Evolutionary conservation across 1,284 basidiomycete genomes (phyloP), one percentile per base, ranked within the genome.

Genomic region (Ustilago tritici): DNA sequence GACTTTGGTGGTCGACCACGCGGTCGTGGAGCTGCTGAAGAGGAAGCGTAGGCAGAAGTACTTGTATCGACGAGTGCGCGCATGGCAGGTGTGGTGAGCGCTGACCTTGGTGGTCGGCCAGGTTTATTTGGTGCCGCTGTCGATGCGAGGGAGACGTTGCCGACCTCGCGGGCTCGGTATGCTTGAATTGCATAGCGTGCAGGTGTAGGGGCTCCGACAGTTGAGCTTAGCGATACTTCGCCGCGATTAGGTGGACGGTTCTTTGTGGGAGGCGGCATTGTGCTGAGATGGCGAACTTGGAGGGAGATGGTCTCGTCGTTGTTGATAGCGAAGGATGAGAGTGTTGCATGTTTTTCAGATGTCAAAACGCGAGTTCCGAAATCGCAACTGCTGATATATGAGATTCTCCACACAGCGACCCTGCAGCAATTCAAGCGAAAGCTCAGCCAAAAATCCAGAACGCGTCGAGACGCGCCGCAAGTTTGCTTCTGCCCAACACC

Each of bases 221-320:
- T 75, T 8, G 72, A 75, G 32, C 55, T 65, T 40, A 75, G 67
- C 8, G 72, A 75, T 5, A 70, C 63, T 38, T 75, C 61, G 50
- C 54, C 62, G n/a, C 58, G 50, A 19, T 56, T 58, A 9, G 55
- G 63, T 9, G 57, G 60, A n/a, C 56, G 41, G 14, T 49, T 17
- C 38, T 40, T 35, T 34, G 17, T 23, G 50, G 19, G 32, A 9
- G 56, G 70, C 36, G 61, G 61, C 52, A 60, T 67, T 46, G 53
- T 46, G 56, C 23, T 28, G 38, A n/a, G 15, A 15, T 17, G 28
- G 35, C 23, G 23, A 28, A 28, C 23, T 28, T 54, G 15, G 12
- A 11, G 11, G n/a, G 15, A 31, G 49, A 50, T 56, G 31, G 28
- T n/a, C 17, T 43, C 7, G 28, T 32, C 14, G 57, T 23, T 50